These are phyloP conservation scores for Graphiopsis chlorocephala DNA, from an alignment of 2,329 filamentous ascomycete species.

Conservation along the genomic window DNA sequence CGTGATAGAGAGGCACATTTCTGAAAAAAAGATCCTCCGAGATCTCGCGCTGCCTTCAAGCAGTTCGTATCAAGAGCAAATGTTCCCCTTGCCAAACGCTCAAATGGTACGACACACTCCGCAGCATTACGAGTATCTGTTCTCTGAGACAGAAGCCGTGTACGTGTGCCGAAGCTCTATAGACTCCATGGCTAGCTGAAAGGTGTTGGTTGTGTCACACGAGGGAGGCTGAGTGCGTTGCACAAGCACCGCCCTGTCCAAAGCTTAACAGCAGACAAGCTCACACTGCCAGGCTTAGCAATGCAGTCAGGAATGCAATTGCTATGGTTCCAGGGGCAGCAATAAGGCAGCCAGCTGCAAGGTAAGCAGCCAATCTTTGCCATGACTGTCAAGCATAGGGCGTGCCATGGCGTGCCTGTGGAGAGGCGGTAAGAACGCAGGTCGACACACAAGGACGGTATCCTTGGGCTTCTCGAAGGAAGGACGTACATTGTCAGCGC, in stretches of 20 bases:
- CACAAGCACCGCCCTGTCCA: neutral
- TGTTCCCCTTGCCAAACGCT: neutral
- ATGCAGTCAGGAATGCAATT: constrained; percentile 2
- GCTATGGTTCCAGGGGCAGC: neutral
- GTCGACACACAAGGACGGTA: neutral
- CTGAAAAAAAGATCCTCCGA: too few species aligned
- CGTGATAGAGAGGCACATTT: too few species aligned
- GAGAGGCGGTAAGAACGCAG: neutral
- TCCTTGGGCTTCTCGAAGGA: neutral
- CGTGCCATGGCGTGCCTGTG: neutral
- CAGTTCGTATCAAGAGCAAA: neutral
- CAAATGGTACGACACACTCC: neutral
- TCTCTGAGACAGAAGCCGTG: neutral
- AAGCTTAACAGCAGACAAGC: neutral
- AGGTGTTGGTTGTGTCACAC: neutral
- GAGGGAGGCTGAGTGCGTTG: neutral
- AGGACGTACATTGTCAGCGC: neutral
- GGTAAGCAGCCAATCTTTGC: neutral
- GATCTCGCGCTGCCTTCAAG: neutral
- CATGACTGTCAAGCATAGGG: neutral
- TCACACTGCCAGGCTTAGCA: neutral
- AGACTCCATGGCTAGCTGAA: neutral
- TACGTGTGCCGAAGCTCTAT: neutral
- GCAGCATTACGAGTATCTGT: neutral
- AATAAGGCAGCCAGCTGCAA: neutral